Conservation (phyloP, 2,329 filamentous ascomycete genomes). For the Colletotrichum endophyticum region DNA sequence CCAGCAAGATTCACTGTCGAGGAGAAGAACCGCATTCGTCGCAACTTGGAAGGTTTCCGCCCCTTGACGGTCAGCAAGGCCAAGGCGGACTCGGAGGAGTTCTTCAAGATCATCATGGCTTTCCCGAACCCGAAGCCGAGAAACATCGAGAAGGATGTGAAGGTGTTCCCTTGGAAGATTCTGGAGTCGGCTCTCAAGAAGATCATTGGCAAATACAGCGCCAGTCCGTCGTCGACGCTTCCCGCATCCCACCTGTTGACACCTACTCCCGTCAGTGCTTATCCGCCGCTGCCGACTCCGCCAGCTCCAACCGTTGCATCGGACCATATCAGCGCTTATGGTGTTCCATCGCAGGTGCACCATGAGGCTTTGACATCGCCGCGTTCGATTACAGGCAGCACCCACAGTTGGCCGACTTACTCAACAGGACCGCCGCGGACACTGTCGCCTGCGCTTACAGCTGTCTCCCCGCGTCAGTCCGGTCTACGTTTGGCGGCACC, state of each 20-base stretch:
- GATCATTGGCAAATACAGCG: conserved; percentile 94
- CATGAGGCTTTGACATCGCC: conserved; percentile 59
- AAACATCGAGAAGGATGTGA: conserved; percentile 99
- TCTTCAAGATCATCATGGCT: conserved; percentile 99
- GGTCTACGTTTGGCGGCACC: conserved; percentile 24
- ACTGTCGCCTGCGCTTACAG: conserved; percentile 47
- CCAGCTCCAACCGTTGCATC: conserved; percentile 38
- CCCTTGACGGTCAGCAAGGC: conserved; percentile 93
- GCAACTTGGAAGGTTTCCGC: conserved; percentile 93
- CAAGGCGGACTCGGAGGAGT: conserved; percentile 91
- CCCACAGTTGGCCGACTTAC: conserved; percentile 55
- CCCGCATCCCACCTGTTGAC: conserved; percentile 45
- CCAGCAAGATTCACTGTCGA: conserved; percentile 88
- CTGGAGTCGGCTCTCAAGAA: conserved; percentile 89
- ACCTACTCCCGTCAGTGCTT: conserved; percentile 41
- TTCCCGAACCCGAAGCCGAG: conserved; percentile 94
- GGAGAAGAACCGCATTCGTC: conserved; percentile 96
- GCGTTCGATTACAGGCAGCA: conserved; percentile 53
- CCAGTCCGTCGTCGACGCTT: conserved; percentile 46
- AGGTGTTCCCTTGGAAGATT: conserved; percentile 97
- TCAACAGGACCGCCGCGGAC: conserved; percentile 43
- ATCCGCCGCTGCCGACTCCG: conserved; percentile 52
- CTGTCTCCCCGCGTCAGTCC: conserved; percentile 35
- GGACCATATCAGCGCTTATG: conserved; percentile 41
- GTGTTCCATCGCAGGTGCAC: conserved; percentile 42